Evolutionary conservation across 106 monocot species (phyloP), one percentile per base, ranked within the genome.

Genomic region (Acorus calamus): DNA sequence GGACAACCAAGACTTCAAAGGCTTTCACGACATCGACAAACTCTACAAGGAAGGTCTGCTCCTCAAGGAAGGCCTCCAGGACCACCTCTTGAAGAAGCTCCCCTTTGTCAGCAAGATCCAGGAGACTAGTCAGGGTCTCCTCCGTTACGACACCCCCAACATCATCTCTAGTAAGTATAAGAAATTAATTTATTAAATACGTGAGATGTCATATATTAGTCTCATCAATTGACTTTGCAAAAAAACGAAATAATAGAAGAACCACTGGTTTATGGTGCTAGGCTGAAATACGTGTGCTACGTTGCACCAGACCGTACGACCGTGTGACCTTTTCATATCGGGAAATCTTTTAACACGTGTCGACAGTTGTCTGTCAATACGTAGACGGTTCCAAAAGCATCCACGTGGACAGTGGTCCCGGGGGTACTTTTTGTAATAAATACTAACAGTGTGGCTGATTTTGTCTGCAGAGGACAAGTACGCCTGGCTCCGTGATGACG

Each of bases 401-500:
- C 28, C 28, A 28, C 28, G 28, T 28, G 28, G 28, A 28, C 28
- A 28, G 0, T 28, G 28, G 28, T 28, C 28, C 28, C 28, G 28
- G 28, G 28, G 28, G 28, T 28, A 28, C 28, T 28, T 28, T 28
- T 28, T 28, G 28, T 28, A 28, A 28, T 28, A 28, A 28, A 28
- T 28, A 28, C 28, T 28, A 28, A 28, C 28, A 28, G 28, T 1
- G 11, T 56, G 11, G 10, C 13, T 52, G 8, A 4, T 8, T 8
- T 13, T 13, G 4, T 11, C 2, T 52, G 43, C 86, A 94, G 94
- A 94, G 84, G 96, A 96, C 74, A 96, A 83, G 58, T 91, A 85
- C 43, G 90, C 91, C 5, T 96, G 96, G 96, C 75, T 91, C n/a
- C 76, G 96, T 0, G 91, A 96, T 46, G 96, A 96, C 55, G 91